A percentile compares a stretch with the other conserved stretches of the same genome.
Conservation (phyloP, 1,139 yeast genomes). For the Pichia sp. region DNA sequence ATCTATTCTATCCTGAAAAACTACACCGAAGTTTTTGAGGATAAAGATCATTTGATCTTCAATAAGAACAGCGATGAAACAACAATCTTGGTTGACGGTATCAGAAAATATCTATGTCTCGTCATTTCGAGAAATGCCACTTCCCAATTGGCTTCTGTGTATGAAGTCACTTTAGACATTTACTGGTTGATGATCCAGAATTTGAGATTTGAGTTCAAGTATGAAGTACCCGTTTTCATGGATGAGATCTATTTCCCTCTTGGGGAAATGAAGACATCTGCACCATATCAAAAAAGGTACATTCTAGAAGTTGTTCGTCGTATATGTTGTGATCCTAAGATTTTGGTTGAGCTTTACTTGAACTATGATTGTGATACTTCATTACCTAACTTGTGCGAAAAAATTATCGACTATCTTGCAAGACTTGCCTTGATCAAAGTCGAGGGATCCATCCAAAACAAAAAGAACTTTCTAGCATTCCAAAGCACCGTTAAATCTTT, state of each 20-base stretch:
- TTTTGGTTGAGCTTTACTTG: slow-evolving; percentile 84
- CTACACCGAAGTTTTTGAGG: slow-evolving; percentile 75
- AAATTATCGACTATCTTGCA: slow-evolving; percentile 70
- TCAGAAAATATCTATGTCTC: slow-evolving; percentile 77
- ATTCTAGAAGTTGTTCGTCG: slow-evolving; percentile 72
- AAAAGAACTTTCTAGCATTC: slow-evolving; percentile 57
- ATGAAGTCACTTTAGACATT: slow-evolving; percentile 85
- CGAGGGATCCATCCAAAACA: slow-evolving; percentile 58
- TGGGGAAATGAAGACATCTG: slow-evolving; percentile 84
- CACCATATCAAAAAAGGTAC: slow-evolving; percentile 87
- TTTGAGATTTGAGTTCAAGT: slow-evolving; percentile 78
- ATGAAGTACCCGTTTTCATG: slow-evolving; percentile 89
- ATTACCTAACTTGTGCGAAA: slow-evolving; percentile 82
- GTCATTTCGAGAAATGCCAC: slow-evolving; percentile 90
- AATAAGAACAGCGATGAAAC: slow-evolving; percentile 52
- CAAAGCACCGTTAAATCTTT: slow-evolving; percentile 58
- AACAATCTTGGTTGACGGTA: slow-evolving; percentile 67
- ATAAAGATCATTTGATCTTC: slow-evolving; percentile 53
- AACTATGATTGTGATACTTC: slow-evolving; percentile 91
- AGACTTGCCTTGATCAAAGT: slow-evolving; percentile 64
- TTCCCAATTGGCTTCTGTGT: slow-evolving; percentile 84
- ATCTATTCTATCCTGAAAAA: slow-evolving; percentile 81
- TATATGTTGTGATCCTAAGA: slow-evolving; percentile 81
- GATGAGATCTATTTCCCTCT: slow-evolving; percentile 93
- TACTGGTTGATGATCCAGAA: slow-evolving; percentile 85